Evolutionary conservation across 805 yeast genomes (phyloP), one percentile per base, ranked within the genome.

Genomic region (Myxozyma kluyveri): DNA sequence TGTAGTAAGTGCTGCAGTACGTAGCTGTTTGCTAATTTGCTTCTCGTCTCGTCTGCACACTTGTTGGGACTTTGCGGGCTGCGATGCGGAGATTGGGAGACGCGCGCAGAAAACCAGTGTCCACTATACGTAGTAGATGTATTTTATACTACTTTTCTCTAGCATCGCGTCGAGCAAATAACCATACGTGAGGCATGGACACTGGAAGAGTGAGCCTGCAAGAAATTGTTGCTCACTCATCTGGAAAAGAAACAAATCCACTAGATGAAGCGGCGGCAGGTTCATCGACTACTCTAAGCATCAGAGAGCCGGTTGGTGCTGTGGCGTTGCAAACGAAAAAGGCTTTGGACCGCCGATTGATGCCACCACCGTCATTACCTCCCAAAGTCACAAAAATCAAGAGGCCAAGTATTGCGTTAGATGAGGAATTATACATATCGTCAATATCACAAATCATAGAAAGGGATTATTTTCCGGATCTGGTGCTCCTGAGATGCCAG

Each of bases 351-450:
- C 33, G 33, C 9, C 33, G 33, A 29, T 29, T 29, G 33, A 29
- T 29, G 33, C 43, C 42, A 31, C 45, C 59, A 14, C 53, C 48
- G 36, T n/a, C n/a, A n/a, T n/a, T n/a, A n/a, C 53, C 59, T 18
- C 56, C 47, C 19, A 40, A 49, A 12, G 38, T 31, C 5, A 32
- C 42, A 19, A 33, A 38, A 36, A 49, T 39, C 19, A 14, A 33
- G 24, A 50, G 56, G 14, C 49, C 62, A n/a, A 37, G 36, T 9
- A 47, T 38, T 7, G 51, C 56, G 4, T 45, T 66, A 7, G 67
- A 64, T 7, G 69, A 66, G 47, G 68, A 67, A 22, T 61, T 49
- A 9, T 66, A 66, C 39, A 52, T 53, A 2, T 44, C 39, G 5
- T 44, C 60, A 7, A 36, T 66, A 18, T 59, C 63, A 14, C 22